Evolutionary conservation across 495 filamentous ascomycete genomes (phyloP).

Genomic region (Xylaria scruposa): DNA sequence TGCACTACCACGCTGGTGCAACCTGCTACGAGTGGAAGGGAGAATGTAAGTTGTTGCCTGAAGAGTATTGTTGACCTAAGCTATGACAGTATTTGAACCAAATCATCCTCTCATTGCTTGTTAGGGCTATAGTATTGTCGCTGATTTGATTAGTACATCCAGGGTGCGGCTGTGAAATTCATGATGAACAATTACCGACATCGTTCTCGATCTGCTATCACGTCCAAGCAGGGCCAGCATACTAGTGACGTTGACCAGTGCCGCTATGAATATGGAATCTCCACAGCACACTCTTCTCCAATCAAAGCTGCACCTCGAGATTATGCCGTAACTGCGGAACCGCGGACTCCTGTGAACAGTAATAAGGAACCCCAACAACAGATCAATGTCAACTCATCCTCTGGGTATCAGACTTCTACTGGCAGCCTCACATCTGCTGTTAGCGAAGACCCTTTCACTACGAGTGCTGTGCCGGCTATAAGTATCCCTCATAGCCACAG

Average conservation of each 20-base stretch:
- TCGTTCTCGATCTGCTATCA: slow-evolving; percentile 1
- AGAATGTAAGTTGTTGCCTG: not conserved
- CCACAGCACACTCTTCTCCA: slow-evolving; percentile 3
- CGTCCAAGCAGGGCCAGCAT: not conserved
- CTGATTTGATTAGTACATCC: not conserved
- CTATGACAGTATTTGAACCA: not conserved
- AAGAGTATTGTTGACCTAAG: not conserved
- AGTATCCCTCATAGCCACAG: not conserved
- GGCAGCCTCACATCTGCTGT: not conserved
- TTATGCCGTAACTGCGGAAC: not conserved
- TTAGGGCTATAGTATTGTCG: not conserved
- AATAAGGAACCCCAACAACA: not conserved
- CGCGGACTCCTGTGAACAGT: not conserved
- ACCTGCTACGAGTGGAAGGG: not conserved
- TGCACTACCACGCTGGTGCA: not conserved
- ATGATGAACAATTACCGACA: not conserved
- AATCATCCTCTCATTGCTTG: not conserved
- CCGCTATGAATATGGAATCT: not conserved
- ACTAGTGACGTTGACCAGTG: not conserved
- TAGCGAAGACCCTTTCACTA: not conserved
- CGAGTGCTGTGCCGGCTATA: not conserved
- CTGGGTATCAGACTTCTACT: not conserved
- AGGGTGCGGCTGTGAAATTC: not conserved
- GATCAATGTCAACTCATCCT: not conserved
- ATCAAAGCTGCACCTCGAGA: not conserved